Percentiles rank a stretch among this genome's conserved stretches.
These are phyloP conservation scores for Leccinum imitatum DNA, from an alignment of 768 basidiomycete species.

Conservation along the genomic window DNA sequence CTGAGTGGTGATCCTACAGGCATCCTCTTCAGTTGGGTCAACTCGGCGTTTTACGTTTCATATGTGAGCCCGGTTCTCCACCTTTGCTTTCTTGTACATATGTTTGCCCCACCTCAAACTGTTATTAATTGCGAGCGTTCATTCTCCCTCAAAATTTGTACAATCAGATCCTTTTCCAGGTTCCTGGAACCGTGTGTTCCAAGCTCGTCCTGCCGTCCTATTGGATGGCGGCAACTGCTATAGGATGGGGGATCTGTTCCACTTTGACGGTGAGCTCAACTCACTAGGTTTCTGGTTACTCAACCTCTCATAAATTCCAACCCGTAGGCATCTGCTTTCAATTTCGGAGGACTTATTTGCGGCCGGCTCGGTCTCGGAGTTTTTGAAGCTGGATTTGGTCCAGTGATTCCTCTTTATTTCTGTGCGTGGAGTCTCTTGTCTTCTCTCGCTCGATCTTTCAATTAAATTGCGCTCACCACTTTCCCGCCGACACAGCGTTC, in stretches of 20 bases:
- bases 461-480: slow-evolving; percentile 37
- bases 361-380: slow-evolving; percentile 65
- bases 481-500: slow-evolving; percentile 47
- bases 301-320: slow-evolving; percentile 38
- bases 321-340: slow-evolving; percentile 56
- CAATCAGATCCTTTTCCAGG: slow-evolving; percentile 62
- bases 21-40: slow-evolving; percentile 70
- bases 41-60: slow-evolving; percentile 75
- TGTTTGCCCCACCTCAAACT: background rate
- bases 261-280: slow-evolving; percentile 66
- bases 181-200: slow-evolving; percentile 64
- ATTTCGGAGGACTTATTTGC: slow-evolving; percentile 57
- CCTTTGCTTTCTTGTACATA: background rate
- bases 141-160: background rate
- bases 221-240: slow-evolving; percentile 63
- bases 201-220: slow-evolving; percentile 68
- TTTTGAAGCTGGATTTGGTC: slow-evolving; percentile 78
- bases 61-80: slow-evolving; percentile 46
- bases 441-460: background rate
- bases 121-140: slow-evolving; percentile 19
- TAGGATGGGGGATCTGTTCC: slow-evolving; percentile 78
- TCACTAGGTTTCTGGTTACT: slow-evolving; percentile 66
- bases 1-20: slow-evolving; percentile 70
- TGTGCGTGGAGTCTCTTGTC: slow-evolving; percentile 51
- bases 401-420: slow-evolving; percentile 75